phyloP scores from a whole-genome alignment of 768 basidiomycete genomes.

The Leccinum subtestaceum region DNA sequence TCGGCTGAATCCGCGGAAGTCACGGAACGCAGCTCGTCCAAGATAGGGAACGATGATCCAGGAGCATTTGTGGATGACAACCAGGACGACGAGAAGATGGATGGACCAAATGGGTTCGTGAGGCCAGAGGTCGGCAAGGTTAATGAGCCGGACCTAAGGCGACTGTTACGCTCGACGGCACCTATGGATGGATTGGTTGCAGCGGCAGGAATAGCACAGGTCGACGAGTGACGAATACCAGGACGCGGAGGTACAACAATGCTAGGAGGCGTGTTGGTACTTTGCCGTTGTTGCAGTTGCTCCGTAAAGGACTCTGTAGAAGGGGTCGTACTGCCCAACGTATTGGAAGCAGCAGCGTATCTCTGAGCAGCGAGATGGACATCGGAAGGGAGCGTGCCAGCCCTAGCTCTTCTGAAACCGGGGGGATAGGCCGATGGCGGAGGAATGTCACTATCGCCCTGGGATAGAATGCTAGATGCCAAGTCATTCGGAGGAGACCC shows the following conservation, averaged over 20 bases:
- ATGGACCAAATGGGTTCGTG: constrained; percentile 81
- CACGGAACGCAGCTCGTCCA: constrained; percentile 81
- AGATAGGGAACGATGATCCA: constrained; percentile 56
- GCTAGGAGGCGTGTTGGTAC: constrained; percentile 38
- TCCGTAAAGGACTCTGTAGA: constrained; percentile 49
- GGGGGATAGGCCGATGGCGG: constrained; percentile 78
- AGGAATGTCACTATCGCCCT: constrained; percentile 54
- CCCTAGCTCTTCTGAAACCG: constrained; percentile 92
- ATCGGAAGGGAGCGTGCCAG: constrained; percentile 96
- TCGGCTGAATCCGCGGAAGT: constrained; percentile 82
- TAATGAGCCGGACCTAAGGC: constrained; percentile 89
- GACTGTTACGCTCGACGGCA: constrained; percentile 65
- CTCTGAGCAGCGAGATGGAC: constrained; percentile 84
- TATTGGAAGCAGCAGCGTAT: constrained; percentile 66
- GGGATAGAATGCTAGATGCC: constrained; percentile 53
- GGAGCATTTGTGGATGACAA: constrained; percentile 59
- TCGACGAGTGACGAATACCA: constrained; percentile 71
- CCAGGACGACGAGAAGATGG: constrained; percentile 91
- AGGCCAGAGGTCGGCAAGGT: constrained; percentile 78
- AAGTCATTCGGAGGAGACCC: constrained; percentile 73
- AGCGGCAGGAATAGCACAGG: constrained; percentile 55
- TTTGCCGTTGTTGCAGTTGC: constrained; percentile 40
- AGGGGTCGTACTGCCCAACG: constrained; percentile 48
- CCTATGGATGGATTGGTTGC: constrained; percentile 36
- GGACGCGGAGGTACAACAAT: constrained; percentile 55